These are phyloP conservation scores for Kodamaea plutei DNA, from an alignment of 1,139 yeast genomes.

Conservation along the genomic window DNA sequence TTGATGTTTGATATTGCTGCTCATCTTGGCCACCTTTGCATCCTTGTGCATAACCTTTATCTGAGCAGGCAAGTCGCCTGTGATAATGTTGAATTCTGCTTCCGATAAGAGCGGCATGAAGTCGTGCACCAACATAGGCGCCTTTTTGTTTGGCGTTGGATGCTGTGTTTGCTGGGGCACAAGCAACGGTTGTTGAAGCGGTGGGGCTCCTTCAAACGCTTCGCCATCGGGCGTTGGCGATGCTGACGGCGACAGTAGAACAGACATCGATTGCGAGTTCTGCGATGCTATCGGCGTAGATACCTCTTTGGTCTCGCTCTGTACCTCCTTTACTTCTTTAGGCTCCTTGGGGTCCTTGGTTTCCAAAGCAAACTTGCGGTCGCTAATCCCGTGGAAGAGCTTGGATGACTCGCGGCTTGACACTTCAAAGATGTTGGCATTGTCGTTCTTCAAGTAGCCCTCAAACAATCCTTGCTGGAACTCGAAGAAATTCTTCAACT, in stretches of 20 bases:
- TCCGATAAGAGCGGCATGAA: conserved; percentile 40
- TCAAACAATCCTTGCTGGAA: conserved; percentile 31
- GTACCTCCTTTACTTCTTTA: conserved; percentile 24
- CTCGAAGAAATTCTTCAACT: conserved; percentile 39
- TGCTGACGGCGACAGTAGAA: conserved; percentile 5
- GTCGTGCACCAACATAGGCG: conserved; percentile 33
- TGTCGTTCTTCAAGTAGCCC: conserved; percentile 18
- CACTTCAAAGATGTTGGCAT: conserved; percentile 30
- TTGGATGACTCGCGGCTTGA: conserved; percentile 34
- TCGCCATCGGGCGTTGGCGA: conserved; percentile 3
- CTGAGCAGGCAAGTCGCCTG: conserved; percentile 36
- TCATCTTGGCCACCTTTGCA: conserved; percentile 10
- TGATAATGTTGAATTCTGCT: conserved; percentile 38
- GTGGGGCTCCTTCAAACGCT: not conserved
- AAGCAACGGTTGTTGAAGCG: too few relatives aligned
- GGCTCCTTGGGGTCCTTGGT: too few relatives aligned
- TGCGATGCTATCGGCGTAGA: not conserved
- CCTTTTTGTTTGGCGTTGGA: conserved; percentile 42
- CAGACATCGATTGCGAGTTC: conserved; percentile 5
- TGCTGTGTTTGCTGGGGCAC: conserved; percentile 53
- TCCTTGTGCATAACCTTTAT: conserved; percentile 16
- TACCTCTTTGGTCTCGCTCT: conserved; percentile 1
- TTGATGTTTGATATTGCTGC: conserved; percentile 31
- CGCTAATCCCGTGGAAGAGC: conserved; percentile 29
- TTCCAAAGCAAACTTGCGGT: too few relatives aligned